Conservation (phyloP, 2,329 filamentous ascomycete genomes). For the Teratosphaeria viscida region DNA sequence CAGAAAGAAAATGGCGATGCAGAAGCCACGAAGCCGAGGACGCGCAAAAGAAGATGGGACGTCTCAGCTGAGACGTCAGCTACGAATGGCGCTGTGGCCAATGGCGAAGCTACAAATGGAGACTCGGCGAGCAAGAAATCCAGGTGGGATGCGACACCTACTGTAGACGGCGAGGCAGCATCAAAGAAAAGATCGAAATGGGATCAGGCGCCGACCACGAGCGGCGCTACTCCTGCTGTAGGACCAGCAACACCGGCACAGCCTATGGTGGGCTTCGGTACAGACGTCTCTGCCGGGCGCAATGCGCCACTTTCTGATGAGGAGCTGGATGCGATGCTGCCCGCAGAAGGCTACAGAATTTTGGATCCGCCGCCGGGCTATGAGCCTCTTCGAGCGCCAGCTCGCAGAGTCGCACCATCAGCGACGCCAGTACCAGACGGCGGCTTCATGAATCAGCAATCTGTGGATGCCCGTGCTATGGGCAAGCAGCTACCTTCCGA, state of each 20-base stretch:
- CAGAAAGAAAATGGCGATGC: slow-evolving; percentile 56
- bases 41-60: slow-evolving; percentile 90
- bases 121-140: slow-evolving; percentile 48
- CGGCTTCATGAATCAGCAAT: slow-evolving; percentile 97
- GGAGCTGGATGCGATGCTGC: slow-evolving; percentile 83
- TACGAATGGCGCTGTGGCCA: slow-evolving; percentile 26
- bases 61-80: slow-evolving; percentile 49
- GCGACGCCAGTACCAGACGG: slow-evolving; percentile 56
- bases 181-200: slow-evolving; percentile 70
- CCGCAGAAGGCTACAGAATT: slow-evolving; percentile 82
- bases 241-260: slow-evolving; percentile 68
- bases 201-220: slow-evolving; percentile 70
- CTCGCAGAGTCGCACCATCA: slow-evolving; percentile 64
- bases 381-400: slow-evolving; percentile 66
- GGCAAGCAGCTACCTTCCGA: slow-evolving; percentile 90
- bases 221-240: slow-evolving; percentile 59
- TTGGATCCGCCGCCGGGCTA: slow-evolving; percentile 87
- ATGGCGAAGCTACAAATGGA: slow-evolving; percentile 13
- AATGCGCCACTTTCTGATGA: slow-evolving; percentile 83
- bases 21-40: slow-evolving; percentile 55
- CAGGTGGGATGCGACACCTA: slow-evolving; percentile 72
- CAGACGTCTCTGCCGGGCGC: slow-evolving; percentile 61
- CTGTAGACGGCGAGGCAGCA: slow-evolving; percentile 42
- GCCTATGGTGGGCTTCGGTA: slow-evolving; percentile 54
- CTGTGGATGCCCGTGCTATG: slow-evolving; percentile 68